Base-by-base conservation (phyloP, 2,329 filamentous ascomycete species). In the Colletotrichum trifolii region DNA sequence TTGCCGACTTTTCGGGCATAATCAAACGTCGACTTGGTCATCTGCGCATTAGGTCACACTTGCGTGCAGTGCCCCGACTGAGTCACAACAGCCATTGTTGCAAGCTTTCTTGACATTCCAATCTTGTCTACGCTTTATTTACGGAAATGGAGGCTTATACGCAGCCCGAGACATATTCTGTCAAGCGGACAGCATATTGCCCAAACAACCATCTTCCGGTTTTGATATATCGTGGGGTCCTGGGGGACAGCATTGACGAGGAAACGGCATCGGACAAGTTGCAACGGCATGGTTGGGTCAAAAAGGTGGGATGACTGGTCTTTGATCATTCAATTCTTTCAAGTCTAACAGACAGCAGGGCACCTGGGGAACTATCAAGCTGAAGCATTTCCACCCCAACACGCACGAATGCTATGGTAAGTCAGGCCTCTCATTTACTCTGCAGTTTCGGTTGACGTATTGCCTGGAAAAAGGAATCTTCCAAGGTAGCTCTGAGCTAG, bases 341-440 rank as follows among this genome's bases (percentile, higher is more conserved):
- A 25, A 25, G 25, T 8, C 36, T 9, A 8, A 38, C 13, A n/a
- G 39, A 35, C 10, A 4, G 25, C 17, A 70, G 47, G 70, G 71
- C 10, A 64, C 68, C 2, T 71, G 70, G 66, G 71, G 70, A 1
- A 64, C 69, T 13, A 71, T 71, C 50, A 68, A 50, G 8, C 64
- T 70, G 35, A 66, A 70, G 15, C 71, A 72, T 38, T 71, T 71
- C 52, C 70, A 72, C 10, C 69, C 69, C 2, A 71, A 72, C 2
- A 68, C 60, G 3, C 70, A 71, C 13, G 70, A 72, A 54, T 72
- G 68, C 47, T 72, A 72, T 15, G 70, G 69, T 68, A 48, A n/a
- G 61, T n/a, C 8, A 8, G 3, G 17, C 8, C 8, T 8, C 8
- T 8, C 4, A 8, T 38, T 8, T n/a, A 33, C 5, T 5, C 11